Evolutionary conservation across 2,329 filamentous ascomycete genomes (phyloP), one percentile per base, ranked within the genome.

Genomic region (Stagonosporopsis cucurbitacearum): DNA sequence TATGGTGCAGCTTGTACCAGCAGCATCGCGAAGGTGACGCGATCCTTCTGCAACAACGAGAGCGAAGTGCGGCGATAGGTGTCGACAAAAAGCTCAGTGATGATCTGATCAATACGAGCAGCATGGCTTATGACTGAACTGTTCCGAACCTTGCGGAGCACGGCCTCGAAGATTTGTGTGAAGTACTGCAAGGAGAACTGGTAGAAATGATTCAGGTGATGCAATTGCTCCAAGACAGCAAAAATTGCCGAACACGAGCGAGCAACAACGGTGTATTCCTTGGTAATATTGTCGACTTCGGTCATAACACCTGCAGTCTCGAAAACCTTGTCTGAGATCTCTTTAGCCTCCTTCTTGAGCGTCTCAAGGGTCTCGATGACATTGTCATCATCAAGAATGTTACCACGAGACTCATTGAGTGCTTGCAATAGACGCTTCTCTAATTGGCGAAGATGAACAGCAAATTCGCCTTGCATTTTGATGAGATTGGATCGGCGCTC

Each of bases 161-260:
- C 95, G 6, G 89, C 87, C 73, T 96, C 91, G 84, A 99, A 99
- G 66, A 99, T 99, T 74, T 97, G 91, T 51, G 96, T 85, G 79
- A 99, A 99, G 79, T 96, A 99, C 76, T 97, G 93, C 57, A 99
- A 84, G 33, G 95, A 99, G 82, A 99, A 99, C 75, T 98, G 96
- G 77, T 99, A 99, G 79, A 98, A 98, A 81, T 98, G 95, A 76
- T 99, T 97, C 75, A 99, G 88, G 73, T 97, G 96, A 77, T 98
- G 94, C 54, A 99, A 85, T 76, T 99, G 94, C 79, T 99, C 96
- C 58, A 99, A 82, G 13, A 99, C 91, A 28, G 96, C 92, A 75
- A 98, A 99, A 37, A 99, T 94, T 51, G 95, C 93, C 79, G 94
- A 97, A 84, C 95, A 99, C 37, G 95, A 94, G 68, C 88, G 86